Conservation (phyloP, 2,329 filamentous ascomycete species). For the Diaporthe batatas region DNA sequence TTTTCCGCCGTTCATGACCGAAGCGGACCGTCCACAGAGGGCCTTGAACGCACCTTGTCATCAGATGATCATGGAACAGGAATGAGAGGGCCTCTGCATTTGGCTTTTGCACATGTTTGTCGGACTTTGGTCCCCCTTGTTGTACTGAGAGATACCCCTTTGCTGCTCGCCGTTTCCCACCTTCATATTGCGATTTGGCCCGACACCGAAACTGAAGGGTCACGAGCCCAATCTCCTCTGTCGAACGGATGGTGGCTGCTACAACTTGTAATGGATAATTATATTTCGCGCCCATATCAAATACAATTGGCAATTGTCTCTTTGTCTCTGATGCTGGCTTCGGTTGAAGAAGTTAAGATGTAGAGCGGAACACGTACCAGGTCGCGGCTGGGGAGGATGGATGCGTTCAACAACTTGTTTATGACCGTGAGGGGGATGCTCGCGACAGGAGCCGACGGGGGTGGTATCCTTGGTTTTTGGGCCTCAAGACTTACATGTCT, state of each 20-base stretch:
- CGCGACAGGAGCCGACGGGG: neutral
- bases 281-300: neutral
- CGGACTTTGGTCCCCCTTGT: constrained; percentile 15
- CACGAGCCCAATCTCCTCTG: neutral
- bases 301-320: neutral
- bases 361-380: too few relatives aligned
- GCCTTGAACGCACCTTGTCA: neutral
- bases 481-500: neutral
- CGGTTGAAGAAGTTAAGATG: neutral
- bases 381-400: neutral
- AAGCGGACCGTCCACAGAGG: neutral
- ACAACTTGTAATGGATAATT: neutral
- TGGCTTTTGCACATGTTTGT: constrained; percentile 28
- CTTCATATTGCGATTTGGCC: neutral
- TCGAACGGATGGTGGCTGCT: neutral
- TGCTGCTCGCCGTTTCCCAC: neutral
- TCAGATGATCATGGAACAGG: neutral
- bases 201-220: neutral
- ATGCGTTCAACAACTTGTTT: neutral
- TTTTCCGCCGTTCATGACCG: neutral
- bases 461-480: neutral
- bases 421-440: neutral
- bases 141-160: constrained; percentile 37
- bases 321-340: neutral
- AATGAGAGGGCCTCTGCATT: constrained; percentile 14